Evolutionary conservation across 148 eudicot genomes (phyloP), one percentile per base, ranked within the genome.

Genomic region (Amaranthus hypochondriacus): DNA sequence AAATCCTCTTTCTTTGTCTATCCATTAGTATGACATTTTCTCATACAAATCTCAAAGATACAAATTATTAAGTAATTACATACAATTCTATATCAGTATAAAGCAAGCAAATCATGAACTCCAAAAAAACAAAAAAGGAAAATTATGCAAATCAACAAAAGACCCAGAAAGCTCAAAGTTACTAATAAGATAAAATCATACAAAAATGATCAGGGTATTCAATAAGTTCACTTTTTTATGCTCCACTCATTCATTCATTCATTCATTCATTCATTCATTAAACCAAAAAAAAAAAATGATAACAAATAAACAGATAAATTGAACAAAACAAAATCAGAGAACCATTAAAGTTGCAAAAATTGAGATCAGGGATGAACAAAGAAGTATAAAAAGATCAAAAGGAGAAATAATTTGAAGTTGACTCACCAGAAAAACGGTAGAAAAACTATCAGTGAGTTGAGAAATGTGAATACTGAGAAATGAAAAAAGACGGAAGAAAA

Each of bases 381-480:
- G 0, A 56, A 18, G 43, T 2, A 28, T 52, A 15, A 10, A 47
- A 52, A 7, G 21, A 13, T 5, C 4, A 7, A 39, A 6, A 56
- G 48, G 48, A 4, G 21, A 9, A 2, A 6, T 1, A 49, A 50
- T 12, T 49, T 6, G 39, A 28, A 10, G 69, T 44, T 61, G 68
- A 76, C 73, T 76, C 73, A 76, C 79, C 79, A 43, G 61, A 61
- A 61, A 52, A 53, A 70, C 68, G 72, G 57, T 21, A 44, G 43
- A 47, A 44, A 48, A 60, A 72, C 59, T 48, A 9, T 44, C 10
- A 14, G 0, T 9, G 52, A 8, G 18, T 53, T 62, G 63, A 62
- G 68, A 62, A 62, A 63, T 61, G 74, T 44, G 66, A 52, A 50
- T 42, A 18, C 51, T 15, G 9, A 53, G 62, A 56, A 52, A 70